Percentiles rank a stretch among this genome's conserved stretches.
These are phyloP conservation scores for Acacia concinna DNA, from an alignment of 331 rosid genomes.

Conservation along the genomic window DNA sequence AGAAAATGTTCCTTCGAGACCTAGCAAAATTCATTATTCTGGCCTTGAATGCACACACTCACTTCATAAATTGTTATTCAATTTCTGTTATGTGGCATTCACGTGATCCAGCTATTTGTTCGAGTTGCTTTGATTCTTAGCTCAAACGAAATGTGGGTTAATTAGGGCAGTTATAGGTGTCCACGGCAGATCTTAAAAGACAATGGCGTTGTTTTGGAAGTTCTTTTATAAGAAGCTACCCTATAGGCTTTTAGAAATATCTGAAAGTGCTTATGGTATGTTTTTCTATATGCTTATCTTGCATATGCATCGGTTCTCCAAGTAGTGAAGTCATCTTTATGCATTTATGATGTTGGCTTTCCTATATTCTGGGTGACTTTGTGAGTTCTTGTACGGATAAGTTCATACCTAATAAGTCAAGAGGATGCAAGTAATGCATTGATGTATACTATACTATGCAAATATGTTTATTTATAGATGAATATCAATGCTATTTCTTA, in stretches of 20 bases:
- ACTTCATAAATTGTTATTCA: constrained; percentile 16
- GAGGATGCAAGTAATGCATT: neutral
- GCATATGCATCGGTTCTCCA: constrained; percentile 15
- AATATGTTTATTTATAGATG: neutral
- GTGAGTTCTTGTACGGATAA: constrained; percentile 7
- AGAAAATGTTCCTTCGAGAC: too few relatives aligned
- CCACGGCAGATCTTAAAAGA: constrained; percentile 49
- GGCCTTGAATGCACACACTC: too few relatives aligned
- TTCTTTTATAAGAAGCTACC: constrained; percentile 96
- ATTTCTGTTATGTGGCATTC: constrained; percentile 33
- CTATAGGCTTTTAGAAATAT: constrained; percentile 89
- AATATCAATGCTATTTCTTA: neutral
- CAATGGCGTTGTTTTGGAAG: constrained; percentile 86
- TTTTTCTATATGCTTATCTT: constrained; percentile 26
- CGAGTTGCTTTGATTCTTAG: constrained; percentile 30
- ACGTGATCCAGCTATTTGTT: constrained; percentile 35
- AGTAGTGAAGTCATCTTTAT: constrained; percentile 26
- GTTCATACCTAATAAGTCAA: neutral
- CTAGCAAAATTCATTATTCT: too few relatives aligned
- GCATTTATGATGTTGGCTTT: constrained; percentile 3
- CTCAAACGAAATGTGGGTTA: constrained; percentile 44
- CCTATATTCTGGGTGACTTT: constrained; percentile 8
- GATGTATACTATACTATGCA: neutral
- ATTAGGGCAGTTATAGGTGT: constrained; percentile 37
- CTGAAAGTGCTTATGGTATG: constrained; percentile 94